phyloP scores from a whole-genome alignment of 2,329 filamentous ascomycete genomes.

The Colletotrichum incanum region DNA sequence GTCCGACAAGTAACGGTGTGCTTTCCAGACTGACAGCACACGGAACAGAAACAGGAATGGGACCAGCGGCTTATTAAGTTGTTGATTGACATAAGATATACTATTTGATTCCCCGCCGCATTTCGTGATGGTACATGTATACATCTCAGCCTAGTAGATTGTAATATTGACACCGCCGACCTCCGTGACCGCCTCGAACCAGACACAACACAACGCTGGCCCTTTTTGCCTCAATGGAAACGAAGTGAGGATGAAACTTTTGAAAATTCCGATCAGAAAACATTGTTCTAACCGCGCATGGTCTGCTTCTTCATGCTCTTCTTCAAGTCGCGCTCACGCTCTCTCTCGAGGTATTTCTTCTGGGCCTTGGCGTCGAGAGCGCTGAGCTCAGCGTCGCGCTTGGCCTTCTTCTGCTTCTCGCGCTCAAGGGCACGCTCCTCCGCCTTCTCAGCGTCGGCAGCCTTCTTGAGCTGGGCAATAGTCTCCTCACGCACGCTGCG shows the following conservation, averaged over 20 bases:
- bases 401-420: slow-evolving; percentile 86
- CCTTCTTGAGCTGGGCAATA: slow-evolving; percentile 83
- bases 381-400: slow-evolving; percentile 87
- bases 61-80: slow-evolving; percentile 26
- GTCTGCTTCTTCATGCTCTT: slow-evolving; percentile 70
- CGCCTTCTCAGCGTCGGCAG: slow-evolving; percentile 84
- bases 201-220: background rate
- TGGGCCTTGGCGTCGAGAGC: slow-evolving; percentile 85
- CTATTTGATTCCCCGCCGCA: slow-evolving; percentile 23
- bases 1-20: slow-evolving; percentile 37
- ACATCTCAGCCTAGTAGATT: slow-evolving; percentile 29
- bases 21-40: background rate
- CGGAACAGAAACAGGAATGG: background rate
- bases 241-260: slow-evolving; percentile 10
- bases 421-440: slow-evolving; percentile 82
- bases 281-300: slow-evolving; percentile 59
- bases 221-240: background rate
- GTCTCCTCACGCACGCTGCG: slow-evolving; percentile 85
- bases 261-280: background rate
- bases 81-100: slow-evolving; percentile 30
- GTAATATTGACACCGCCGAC: slow-evolving; percentile 32
- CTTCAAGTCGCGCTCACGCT: slow-evolving; percentile 80
- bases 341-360: slow-evolving; percentile 87
- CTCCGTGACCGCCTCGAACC: slow-evolving; percentile 1
- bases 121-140: slow-evolving; percentile 33